phyloP scores from a whole-genome alignment of 805 yeast genomes.

The Hanseniaspora meyeri region DNA sequence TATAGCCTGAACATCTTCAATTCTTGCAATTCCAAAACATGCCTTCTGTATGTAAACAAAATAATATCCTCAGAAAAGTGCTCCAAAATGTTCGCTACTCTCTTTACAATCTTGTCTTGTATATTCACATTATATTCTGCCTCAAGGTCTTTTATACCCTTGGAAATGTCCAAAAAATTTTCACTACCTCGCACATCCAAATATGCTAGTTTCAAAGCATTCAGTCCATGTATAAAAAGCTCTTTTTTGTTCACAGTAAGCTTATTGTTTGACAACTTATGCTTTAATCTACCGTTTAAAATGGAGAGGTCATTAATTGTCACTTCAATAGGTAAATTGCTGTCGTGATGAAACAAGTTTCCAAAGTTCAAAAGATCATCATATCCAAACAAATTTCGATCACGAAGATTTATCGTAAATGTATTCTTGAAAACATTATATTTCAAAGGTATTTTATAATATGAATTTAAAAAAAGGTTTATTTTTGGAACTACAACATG shows the following conservation, averaged over 20 bases:
- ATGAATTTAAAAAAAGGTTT: background rate
- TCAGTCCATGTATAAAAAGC: background rate
- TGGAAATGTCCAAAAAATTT: background rate
- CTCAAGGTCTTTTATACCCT: background rate
- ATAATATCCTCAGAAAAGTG: background rate
- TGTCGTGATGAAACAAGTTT: background rate
- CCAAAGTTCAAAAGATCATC: background rate
- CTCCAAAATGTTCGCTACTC: background rate
- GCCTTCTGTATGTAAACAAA: background rate
- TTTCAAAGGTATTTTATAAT: background rate
- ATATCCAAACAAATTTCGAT: background rate
- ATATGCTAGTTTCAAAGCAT: background rate
- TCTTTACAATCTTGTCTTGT: background rate
- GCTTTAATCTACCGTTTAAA: background rate
- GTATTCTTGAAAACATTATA: background rate
- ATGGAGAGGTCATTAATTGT: background rate
- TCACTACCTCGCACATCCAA: background rate
- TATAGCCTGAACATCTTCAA: background rate
- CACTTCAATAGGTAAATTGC: background rate
- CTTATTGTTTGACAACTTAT: background rate
- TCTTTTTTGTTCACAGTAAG: background rate
- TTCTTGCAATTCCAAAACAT: background rate
- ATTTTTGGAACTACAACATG: background rate
- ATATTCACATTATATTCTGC: background rate
- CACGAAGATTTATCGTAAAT: background rate